phyloP scores from a whole-genome alignment of 345 rosid genomes.

The Pugionium dolabratum region DNA sequence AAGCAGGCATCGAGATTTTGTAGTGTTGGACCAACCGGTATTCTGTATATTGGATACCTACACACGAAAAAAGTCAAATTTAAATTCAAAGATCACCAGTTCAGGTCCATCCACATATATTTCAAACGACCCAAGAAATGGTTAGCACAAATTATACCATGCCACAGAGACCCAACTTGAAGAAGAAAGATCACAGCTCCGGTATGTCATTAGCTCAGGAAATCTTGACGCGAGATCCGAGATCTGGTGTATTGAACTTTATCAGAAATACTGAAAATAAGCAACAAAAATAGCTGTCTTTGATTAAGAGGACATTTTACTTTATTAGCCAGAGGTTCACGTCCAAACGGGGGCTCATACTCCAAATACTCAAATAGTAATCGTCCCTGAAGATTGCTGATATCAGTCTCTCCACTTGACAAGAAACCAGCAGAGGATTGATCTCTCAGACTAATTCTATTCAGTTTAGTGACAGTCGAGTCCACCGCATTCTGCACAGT shows the following conservation, averaged over 20 bases:
- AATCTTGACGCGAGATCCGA: conserved; percentile 67
- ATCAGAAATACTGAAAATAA: not conserved
- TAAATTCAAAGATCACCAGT: not conserved
- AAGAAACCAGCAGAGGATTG: conserved; percentile 44
- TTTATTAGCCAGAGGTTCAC: conserved; percentile 84
- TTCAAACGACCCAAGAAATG: not conserved
- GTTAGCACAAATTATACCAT: conserved; percentile 50
- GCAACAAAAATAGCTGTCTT: not conserved
- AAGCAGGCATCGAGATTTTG: conserved; percentile 95
- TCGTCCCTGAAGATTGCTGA: conserved; percentile 49
- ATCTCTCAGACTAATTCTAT: conserved; percentile 51
- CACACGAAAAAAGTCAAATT: not conserved
- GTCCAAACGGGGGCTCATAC: conserved; percentile 73
- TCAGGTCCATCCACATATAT: not conserved
- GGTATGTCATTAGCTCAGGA: conserved; percentile 67
- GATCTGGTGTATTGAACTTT: conserved; percentile 47
- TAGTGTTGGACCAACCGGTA: conserved; percentile 80
- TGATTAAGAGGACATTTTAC: conserved; percentile 33
- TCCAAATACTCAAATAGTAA: conserved; percentile 75
- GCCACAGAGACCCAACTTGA: conserved; percentile 96
- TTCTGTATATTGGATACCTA: conserved; percentile 87
- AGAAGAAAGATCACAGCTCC: conserved; percentile 78
- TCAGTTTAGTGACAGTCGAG: conserved; percentile 46
- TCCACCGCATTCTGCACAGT: conserved; percentile 39
- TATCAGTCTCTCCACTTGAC: conserved; percentile 66